Evolutionary conservation across 108 stramenopile genomes (phyloP), one percentile per base, ranked within the genome.

Genomic region (Epipyxis sp.): DNA sequence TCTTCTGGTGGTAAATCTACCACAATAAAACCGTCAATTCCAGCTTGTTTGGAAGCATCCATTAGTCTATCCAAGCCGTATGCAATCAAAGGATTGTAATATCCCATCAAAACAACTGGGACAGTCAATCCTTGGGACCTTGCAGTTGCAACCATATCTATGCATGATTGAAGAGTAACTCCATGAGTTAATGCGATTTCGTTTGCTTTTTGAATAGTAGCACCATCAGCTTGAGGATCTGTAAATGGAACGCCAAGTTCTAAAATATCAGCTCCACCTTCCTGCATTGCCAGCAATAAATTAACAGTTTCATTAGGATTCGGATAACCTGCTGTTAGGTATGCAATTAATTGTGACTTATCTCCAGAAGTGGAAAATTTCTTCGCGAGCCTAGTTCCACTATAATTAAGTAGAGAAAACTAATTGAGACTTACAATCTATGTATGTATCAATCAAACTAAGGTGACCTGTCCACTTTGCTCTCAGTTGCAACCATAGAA

Each of bases 221-320:
- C 90, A 37, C 98, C 98, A 83, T 98, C 98, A 29, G 98, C 98
- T 86, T 96, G 95, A 32, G 98, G 98, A 85, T 98, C 98, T 16
- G 95, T 95, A 91, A 97, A 98, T 35, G 98, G 98, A 44, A 98
- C 86, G 41, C 98, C 98, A 1, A 98, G 88, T 77, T 98, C 98
- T 83, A 98, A 97, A 42, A 98, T 77, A 62, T 94, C 85, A 1
- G 95, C 90, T 37, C 98, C 98, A 57, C 95, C 96, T 44, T 88
- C 90, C 86, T 98, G 92, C 90, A 98, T 91, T 68, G 92, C 95
- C 50, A 97, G 84, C 61, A 98, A 85, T 54, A 97, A 89, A n/a
- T 91, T 79, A 34, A 95, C 93, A 1, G 98, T 97, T 84, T 92
- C 92, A 1, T 40, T 82, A 42, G 6, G 44, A 42, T 59, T 74